Base-by-base conservation (phyloP, 1,284 basidiomycete species). In the Fomitopsis palustris region DNA sequence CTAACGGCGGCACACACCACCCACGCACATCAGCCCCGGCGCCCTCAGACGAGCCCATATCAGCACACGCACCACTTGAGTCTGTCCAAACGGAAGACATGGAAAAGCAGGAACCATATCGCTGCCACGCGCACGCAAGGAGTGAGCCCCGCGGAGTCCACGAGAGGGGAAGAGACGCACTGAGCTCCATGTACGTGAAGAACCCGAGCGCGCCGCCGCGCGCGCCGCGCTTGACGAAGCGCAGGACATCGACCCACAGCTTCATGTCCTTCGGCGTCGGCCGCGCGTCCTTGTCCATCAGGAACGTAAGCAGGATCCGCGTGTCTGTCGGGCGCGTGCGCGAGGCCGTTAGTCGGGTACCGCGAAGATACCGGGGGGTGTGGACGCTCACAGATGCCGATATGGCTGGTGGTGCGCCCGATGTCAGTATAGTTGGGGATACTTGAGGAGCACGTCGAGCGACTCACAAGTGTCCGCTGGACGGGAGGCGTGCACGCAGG, bases 171-270 rank as follows among this genome's bases (percentile, higher is more conserved):
- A 4, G 17, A 41, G 51, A 76, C 78, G 59, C 58, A 81, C 80
- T 78, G 33, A 86, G 76, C 64, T 86, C 85, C 73, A 80, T 79
- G 69, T 87, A 87, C 4, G 84, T 86, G 75, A 87, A 86, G 74
- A 86, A 86, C 21, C 80, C 79, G 7, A 87, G 74, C 7, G 80
- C 79, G 23, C 84, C 82, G 8, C 82, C 83, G 0, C 75, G 75
- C 1, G 83, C 81, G 38, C 78, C 78, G 12, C 77, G 74, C 70
- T 87, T 87, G 68, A 86, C 66, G 70, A 80, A 85, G n/a, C 80
- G 76, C 41, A 86, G 73, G 39, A 78, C 72, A 67, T 87, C 83
- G 39, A 87, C 85, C 85, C 85, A 87, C 9, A 85, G 75, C 64
- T 84, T 83, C 84, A 85, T 86, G 63, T 85, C 81, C 43, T 79